Evolutionary conservation across 2,329 filamentous ascomycete genomes (phyloP).

Genomic region (Metarhizium robertsii): DNA sequence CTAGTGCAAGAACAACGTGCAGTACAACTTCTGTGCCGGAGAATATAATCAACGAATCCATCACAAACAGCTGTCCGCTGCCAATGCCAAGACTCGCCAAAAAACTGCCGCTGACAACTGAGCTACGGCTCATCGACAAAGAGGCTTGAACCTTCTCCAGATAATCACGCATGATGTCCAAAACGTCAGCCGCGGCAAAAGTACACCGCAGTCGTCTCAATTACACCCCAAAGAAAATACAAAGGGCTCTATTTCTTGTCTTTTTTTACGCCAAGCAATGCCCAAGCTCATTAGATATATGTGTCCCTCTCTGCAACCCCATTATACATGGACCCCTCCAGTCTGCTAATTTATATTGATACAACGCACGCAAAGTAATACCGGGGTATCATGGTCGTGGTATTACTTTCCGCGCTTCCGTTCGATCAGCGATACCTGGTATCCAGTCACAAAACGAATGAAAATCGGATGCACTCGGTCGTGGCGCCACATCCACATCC

Average conservation of each 20-base stretch:
- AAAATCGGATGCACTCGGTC: not conserved
- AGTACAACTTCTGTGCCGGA: too few relatives aligned
- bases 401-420: not conserved
- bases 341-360: not conserved
- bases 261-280: not conserved
- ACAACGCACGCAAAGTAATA: not conserved
- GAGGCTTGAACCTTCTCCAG: too few relatives aligned
- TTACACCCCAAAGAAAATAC: not conserved
- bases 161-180: too few relatives aligned
- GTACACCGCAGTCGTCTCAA: too few relatives aligned
- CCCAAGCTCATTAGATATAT: not conserved
- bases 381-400: not conserved
- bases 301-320: not conserved
- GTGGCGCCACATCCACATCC: not conserved
- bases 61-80: too few relatives aligned
- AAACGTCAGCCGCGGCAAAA: too few relatives aligned
- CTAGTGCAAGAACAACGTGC: too few relatives aligned
- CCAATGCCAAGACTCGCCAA: too few relatives aligned
- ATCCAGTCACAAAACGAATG: not conserved
- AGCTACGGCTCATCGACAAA: too few relatives aligned
- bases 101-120: too few relatives aligned
- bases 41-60: too few relatives aligned
- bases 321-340: not conserved
- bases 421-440: not conserved
- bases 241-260: not conserved